A percentile compares a stretch with the other conserved stretches of the same genome.
phyloP scores from a whole-genome alignment of 345 rosid genomes.

The Eutrema japonicum region DNA sequence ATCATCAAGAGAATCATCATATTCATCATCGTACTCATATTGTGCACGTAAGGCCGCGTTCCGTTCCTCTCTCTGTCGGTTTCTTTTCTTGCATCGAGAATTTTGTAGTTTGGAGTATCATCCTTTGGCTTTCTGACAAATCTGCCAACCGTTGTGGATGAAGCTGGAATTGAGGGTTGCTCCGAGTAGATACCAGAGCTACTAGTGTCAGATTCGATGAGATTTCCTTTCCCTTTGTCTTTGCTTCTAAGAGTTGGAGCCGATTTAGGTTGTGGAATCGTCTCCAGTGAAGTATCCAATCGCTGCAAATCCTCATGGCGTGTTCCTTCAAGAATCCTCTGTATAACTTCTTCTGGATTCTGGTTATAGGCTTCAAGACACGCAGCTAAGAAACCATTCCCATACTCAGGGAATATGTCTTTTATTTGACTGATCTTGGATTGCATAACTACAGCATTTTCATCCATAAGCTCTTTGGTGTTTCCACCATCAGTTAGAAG shows the following conservation, averaged over 20 bases:
- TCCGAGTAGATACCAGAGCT: slow-evolving; percentile 37
- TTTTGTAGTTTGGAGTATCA: slow-evolving; percentile 51
- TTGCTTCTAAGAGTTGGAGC: slow-evolving; percentile 50
- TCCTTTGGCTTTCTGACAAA: slow-evolving; percentile 73
- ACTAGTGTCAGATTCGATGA: slow-evolving; percentile 53
- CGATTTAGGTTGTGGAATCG: slow-evolving; percentile 58
- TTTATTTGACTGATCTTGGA: slow-evolving; percentile 89
- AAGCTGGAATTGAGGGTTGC: slow-evolving; percentile 52
- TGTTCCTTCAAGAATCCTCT: slow-evolving; percentile 89
- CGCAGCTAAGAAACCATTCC: slow-evolving; percentile 74
- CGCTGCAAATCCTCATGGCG: slow-evolving; percentile 76
- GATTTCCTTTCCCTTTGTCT: slow-evolving; percentile 85
- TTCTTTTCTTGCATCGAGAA: slow-evolving; percentile 58
- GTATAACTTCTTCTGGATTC: slow-evolving; percentile 93
- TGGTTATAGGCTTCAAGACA: slow-evolving; percentile 92
- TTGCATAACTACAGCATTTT: slow-evolving; percentile 69
- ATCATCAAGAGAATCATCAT: slow-evolving; percentile 97
- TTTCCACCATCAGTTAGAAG: slow-evolving; percentile 43
- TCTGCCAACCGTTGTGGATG: slow-evolving; percentile 64
- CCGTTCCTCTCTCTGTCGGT: slow-evolving; percentile 52
- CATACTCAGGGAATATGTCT: slow-evolving; percentile 91
- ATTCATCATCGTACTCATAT: slow-evolving; percentile 93
- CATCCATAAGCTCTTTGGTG: slow-evolving; percentile 57
- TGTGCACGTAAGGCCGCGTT: slow-evolving; percentile 62
- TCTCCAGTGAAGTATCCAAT: slow-evolving; percentile 68